Evolutionary conservation across 208 protist species (phyloP).

Genomic region (Leptomonas pyrrhocoris): DNA sequence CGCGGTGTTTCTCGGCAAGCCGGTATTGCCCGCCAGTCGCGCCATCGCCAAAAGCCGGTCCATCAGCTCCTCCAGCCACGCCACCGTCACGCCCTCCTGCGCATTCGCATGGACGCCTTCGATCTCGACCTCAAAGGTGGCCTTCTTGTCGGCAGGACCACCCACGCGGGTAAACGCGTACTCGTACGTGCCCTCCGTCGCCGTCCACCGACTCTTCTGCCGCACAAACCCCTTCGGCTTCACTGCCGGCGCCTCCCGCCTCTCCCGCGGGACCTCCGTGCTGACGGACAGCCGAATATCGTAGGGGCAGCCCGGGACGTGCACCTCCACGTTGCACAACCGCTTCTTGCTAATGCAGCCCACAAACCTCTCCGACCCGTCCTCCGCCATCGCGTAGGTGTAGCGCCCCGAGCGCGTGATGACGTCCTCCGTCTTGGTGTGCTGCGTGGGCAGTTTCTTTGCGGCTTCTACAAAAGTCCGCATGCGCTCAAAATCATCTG

Average conservation of each 20-base stretch:
- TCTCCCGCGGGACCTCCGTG: conserved; percentile 29
- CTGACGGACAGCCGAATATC: conserved; percentile 73
- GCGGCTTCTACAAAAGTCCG: conserved; percentile 25
- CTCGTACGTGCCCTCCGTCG: conserved; percentile 43
- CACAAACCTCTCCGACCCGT: conserved; percentile 30
- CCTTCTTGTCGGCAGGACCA: conserved; percentile 1
- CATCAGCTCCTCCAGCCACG: conserved; percentile 55
- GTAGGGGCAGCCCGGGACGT: conserved; percentile 55
- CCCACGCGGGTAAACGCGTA: conserved; percentile 73
- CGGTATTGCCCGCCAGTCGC: conserved; percentile 36
- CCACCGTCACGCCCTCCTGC: conserved; percentile 43
- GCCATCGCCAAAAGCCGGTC: conserved; percentile 40
- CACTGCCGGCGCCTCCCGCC: conserved; percentile 16
- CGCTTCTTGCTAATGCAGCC: conserved; percentile 56
- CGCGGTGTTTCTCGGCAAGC: conserved; percentile 7
- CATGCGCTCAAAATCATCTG: conserved; percentile 46
- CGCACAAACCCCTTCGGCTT: conserved; percentile 43
- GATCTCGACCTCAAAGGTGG: conserved; percentile 73
- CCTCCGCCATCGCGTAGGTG: conserved; percentile 49
- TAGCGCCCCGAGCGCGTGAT: conserved; percentile 38
- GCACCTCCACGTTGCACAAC: conserved; percentile 64
- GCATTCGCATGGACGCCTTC: conserved; percentile 53
- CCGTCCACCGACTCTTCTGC: conserved; percentile 54
- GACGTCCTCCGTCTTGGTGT: conserved; percentile 62
- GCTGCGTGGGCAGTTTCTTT: conserved; percentile 8